A percentile compares a stretch with the other conserved stretches of the same genome.
These are phyloP conservation scores for Zymoseptoria pseudotritici DNA, from an alignment of 2,329 filamentous ascomycete genomes.

Conservation along the genomic window DNA sequence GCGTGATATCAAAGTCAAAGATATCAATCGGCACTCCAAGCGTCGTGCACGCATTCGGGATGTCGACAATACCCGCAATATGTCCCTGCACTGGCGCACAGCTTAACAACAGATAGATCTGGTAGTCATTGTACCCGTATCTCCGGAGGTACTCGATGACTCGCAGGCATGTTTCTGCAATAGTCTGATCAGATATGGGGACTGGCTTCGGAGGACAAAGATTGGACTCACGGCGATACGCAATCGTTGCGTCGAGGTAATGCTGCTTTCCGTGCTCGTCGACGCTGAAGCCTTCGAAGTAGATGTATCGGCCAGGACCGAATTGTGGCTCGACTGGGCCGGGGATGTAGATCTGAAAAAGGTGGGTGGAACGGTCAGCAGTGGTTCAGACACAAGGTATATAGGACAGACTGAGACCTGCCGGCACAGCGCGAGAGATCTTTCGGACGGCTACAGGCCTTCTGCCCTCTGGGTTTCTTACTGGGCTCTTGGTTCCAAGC, in stretches of 20 bases:
- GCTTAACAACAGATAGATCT: conserved; percentile 77
- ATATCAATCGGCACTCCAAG: conserved; percentile 86
- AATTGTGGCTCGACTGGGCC: conserved; percentile 86
- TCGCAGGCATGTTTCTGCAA: conserved; percentile 37
- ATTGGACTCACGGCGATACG: conserved; percentile 62
- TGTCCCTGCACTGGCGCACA: conserved; percentile 84
- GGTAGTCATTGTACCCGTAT: conserved; percentile 62
- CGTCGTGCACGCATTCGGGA: conserved; percentile 86
- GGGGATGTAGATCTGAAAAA: conserved; percentile 60
- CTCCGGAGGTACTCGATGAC: conserved; percentile 69
- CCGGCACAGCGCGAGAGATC: no score
- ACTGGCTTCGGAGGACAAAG: not conserved
- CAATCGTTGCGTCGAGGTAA: conserved; percentile 77
- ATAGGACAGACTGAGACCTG: no score
- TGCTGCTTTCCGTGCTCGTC: conserved; percentile 85
- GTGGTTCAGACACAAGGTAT: no score
- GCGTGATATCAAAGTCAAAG: conserved; percentile 86
- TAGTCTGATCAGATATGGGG: not conserved
- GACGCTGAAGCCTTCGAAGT: conserved; percentile 85
- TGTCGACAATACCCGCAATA: conserved; percentile 64
- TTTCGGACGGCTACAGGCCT: no score
- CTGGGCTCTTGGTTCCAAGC: conserved; percentile 67
- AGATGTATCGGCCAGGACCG: conserved; percentile 70
- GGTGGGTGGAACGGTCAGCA: no score
- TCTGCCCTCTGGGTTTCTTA: no score